phyloP scores from a whole-genome alignment of 2,329 filamentous ascomycete species.

The Colletotrichum karsti region DNA sequence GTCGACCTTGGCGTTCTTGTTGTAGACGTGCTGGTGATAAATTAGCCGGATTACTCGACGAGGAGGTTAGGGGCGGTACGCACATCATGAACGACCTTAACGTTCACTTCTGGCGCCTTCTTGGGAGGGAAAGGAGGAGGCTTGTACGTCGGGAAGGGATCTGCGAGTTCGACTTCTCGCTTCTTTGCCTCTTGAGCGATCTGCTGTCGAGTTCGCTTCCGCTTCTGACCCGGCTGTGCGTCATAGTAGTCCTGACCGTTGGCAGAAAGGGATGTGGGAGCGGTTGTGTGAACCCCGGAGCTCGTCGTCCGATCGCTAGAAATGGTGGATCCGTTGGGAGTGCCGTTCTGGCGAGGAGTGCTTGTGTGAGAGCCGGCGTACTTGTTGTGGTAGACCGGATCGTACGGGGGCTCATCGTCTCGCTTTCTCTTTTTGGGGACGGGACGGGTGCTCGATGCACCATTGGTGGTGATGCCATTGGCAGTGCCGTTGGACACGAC shows the following conservation, averaged over 20 bases:
- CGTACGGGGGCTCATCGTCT: slow-evolving; percentile 68
- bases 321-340: slow-evolving; percentile 74
- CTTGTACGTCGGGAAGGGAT: slow-evolving; percentile 81
- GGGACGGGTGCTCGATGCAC: slow-evolving; percentile 50
- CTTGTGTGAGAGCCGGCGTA: slow-evolving; percentile 76
- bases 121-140: slow-evolving; percentile 89
- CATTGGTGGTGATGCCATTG: slow-evolving; percentile 41
- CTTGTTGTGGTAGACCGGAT: slow-evolving; percentile 75
- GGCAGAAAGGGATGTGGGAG: slow-evolving; percentile 80
- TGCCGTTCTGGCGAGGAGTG: slow-evolving; percentile 73
- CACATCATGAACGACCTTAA: slow-evolving; percentile 71
- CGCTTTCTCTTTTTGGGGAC: slow-evolving; percentile 80
- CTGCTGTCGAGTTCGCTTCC: slow-evolving; percentile 86
- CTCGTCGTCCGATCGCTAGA: slow-evolving; percentile 83
- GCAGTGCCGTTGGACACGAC: slow-evolving; percentile 44
- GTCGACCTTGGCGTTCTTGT: slow-evolving; percentile 79
- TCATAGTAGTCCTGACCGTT: slow-evolving; percentile 72
- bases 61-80: slow-evolving; percentile 40
- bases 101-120: slow-evolving; percentile 83
- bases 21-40: slow-evolving; percentile 45
- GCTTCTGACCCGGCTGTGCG: slow-evolving; percentile 80
- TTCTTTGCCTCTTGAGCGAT: slow-evolving; percentile 84
- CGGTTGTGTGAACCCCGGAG: slow-evolving; percentile 84
- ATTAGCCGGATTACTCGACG: slow-evolving; percentile 13
- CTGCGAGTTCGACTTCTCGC: slow-evolving; percentile 76